A percentile compares a stretch with the other conserved stretches of the same genome.
These are phyloP conservation scores for Prunus davidiana DNA, from an alignment of 306 rosid species.

Conservation along the genomic window DNA sequence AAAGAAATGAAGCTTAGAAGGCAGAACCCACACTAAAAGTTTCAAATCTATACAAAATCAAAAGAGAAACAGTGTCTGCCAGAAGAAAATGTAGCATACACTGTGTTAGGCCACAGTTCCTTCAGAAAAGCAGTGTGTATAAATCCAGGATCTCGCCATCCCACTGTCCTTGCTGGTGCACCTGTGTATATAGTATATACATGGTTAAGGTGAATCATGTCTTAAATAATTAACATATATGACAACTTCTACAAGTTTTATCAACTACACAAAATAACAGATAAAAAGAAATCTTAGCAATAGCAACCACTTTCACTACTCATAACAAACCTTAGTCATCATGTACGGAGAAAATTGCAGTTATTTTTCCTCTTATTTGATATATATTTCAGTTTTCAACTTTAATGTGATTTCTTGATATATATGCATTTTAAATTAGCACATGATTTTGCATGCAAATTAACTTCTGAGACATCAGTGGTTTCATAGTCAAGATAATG, in stretches of 20 bases:
- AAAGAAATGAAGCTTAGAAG: not conserved
- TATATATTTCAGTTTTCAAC: not conserved
- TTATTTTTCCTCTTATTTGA: not conserved
- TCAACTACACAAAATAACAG: not conserved
- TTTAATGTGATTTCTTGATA: too few species aligned
- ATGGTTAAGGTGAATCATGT: constrained; percentile 10
- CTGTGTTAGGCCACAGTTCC: constrained; percentile 80
- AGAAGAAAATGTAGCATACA: constrained; percentile 37
- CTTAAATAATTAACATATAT: not conserved
- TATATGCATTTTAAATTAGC: too few species aligned
- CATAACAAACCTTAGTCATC: not conserved
- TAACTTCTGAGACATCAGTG: not conserved
- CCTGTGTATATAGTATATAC: constrained; percentile 39
- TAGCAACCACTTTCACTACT: not conserved
- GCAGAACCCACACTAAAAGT: not conserved
- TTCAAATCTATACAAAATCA: not conserved
- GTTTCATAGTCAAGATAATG: not conserved
- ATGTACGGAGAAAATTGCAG: not conserved
- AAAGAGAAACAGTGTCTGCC: constrained; percentile 14
- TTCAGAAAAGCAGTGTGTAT: constrained; percentile 82
- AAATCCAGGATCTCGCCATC: constrained; percentile 95
- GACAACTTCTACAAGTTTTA: not conserved
- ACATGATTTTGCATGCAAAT: not conserved
- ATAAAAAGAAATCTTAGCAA: not conserved
- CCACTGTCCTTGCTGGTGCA: constrained; percentile 90